Evolutionary conservation across 768 basidiomycete genomes (phyloP), one percentile per base, ranked within the genome.

Genomic region (Tricholoma bakamatsutake): DNA sequence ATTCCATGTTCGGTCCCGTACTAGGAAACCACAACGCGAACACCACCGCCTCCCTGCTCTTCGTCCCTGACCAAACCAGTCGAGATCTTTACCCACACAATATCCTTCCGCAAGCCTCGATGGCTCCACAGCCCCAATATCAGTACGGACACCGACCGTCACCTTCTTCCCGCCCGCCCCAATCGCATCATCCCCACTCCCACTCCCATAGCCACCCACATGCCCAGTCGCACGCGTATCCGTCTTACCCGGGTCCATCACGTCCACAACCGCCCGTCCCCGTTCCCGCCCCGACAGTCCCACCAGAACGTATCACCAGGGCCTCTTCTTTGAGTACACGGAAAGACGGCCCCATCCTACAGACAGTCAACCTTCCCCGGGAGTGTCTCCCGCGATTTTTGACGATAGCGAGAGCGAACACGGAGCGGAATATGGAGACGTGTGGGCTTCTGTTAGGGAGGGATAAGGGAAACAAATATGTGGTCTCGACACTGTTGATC

Each of bases 371-470:
- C 15, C 75, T 96, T 0, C 93, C 93, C 9, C 74, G 82, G 6
- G 82, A 85, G 18, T 84, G 87, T 56, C 76, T 94, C n/a, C 75
- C 79, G 2, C 79, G 84, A 2, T 96, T 96, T 72, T 68, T 92
- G 4, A 77, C 80, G 12, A 85, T 93, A 51, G 93, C 93, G 1
- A 77, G 80, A 24, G 77, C 83, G 27, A 95, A 95, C 66, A 97
- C 93, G 13, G 73, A 76, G 49, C 73, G 79, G 66, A 90, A 92
- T 62, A 75, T 80, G 52, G 93, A 97, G 73, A 97, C 93, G 1
- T 94, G 93, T 67, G 93, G 91, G 34, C 63, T 96, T 52, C 68
- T 97, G 42, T 70, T 95, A 6, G 93, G 93, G n/a, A 84, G 77
- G 67, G 74, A 76, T 50, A 74, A 73, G 54, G 82, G 81, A 28